These are phyloP conservation scores for Dittrichia graveolens DNA, from an alignment of 129 eudicot genomes.

Conservation along the genomic window DNA sequence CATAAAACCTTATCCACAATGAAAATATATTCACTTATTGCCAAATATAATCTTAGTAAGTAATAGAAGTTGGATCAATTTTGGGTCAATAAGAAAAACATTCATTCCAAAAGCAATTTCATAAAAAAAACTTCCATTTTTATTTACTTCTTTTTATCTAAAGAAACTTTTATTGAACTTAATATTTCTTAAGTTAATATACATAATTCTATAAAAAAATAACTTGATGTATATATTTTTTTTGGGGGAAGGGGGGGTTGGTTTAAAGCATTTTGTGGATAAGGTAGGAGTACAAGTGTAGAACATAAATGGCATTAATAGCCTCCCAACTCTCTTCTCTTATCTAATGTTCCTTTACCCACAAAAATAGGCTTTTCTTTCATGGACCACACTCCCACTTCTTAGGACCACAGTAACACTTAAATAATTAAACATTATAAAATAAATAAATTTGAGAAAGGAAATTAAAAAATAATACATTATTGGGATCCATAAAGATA, in stretches of 20 bases:
- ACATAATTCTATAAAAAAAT: background rate
- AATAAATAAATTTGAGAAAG: constrained; percentile 1
- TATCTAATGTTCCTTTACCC: constrained; percentile 32
- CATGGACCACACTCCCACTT: constrained; percentile 46
- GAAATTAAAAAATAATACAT: background rate
- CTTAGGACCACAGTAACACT: constrained; percentile 37
- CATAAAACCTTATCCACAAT: background rate
- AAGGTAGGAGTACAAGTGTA: constrained; percentile 34
- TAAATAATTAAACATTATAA: constrained; percentile 11
- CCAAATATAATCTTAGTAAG: background rate
- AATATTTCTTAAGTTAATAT: no score
- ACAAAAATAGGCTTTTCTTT: constrained; percentile 38
- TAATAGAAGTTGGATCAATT: background rate
- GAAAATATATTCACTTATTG: background rate
- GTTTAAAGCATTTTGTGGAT: background rate
- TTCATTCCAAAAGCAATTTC: background rate
- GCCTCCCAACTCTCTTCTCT: constrained; percentile 32
- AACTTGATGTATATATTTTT: background rate
- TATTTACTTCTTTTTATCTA: background rate
- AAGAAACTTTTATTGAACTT: no score
- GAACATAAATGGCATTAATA: constrained; percentile 30
- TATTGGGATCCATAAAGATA: constrained; percentile 20
- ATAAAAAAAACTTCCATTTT: background rate
- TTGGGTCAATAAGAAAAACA: background rate
- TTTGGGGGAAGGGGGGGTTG: no score